Evolutionary conservation across 805 yeast species (phyloP).

Genomic region (Saccharomycopsis sp.): DNA sequence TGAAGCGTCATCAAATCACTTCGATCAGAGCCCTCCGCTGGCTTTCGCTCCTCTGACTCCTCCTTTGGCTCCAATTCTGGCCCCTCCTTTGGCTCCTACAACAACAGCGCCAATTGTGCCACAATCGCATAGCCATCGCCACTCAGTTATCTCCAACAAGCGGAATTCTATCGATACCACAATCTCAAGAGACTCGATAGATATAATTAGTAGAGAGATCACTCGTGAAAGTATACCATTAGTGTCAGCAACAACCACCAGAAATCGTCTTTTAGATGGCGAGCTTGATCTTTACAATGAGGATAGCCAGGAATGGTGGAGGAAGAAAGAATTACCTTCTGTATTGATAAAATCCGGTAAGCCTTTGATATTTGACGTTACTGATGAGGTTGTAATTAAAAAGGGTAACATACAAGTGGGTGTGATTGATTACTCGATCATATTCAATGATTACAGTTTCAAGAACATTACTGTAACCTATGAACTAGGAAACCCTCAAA

Average conservation of each 20-base stretch:
- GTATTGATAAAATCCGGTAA: conserved; percentile 36
- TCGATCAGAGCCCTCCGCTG: too few relatives aligned
- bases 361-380: conserved; percentile 60
- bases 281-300: conserved; percentile 29
- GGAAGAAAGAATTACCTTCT: conserved; percentile 51
- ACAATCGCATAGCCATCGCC: neutral
- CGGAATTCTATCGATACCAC: conserved; percentile 2
- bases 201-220: neutral
- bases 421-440: conserved; percentile 60
- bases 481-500: conserved; percentile 48
- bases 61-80: conserved; percentile 16
- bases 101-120: conserved; percentile 14
- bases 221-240: neutral
- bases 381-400: conserved; percentile 46
- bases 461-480: conserved; percentile 47
- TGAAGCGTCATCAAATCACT: conserved; percentile 2
- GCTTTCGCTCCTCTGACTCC: conserved; percentile 9
- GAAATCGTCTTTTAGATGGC: neutral
- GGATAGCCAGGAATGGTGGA: conserved; percentile 59
- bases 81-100: conserved; percentile 21
- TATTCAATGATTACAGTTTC: conserved; percentile 66
- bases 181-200: neutral
- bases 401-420: conserved; percentile 46
- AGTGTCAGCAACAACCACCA: neutral
- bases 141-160: neutral